Base-by-base conservation (phyloP, 2,329 filamentous ascomycete species). In the Fusarium sp. region DNA sequence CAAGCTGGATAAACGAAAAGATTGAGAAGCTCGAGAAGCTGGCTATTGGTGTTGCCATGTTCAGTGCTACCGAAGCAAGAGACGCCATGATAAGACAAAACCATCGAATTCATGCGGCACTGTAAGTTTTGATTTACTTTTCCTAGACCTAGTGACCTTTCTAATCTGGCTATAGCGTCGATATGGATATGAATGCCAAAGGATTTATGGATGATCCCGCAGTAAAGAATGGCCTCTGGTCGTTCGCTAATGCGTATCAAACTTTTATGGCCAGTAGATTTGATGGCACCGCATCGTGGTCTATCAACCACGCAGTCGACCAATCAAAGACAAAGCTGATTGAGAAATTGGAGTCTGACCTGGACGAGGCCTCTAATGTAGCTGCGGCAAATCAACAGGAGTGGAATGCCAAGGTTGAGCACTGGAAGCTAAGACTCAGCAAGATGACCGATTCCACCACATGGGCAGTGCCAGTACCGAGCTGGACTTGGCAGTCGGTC, bases 221-320 rank as follows among this genome's bases (percentile, higher is more conserved):
- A 0, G 62, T 62, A 0, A 37, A 45, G 23, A 65, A 54, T 2
- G 10, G 10, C 4, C 6, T 55, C 1, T 66, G 65, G 65, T 67
- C 65, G 4, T 67, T 67, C 4, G 65, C 65, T 3, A 50, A 45
- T 4, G 14, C 14, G 17, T 67, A 62, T 40, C 40, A 53, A 19
- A 22, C 13, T 2, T 66, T 49, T 20, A 64, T 64, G 46, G 2
- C 19, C 3, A 14, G 15, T 13, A n/a, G 63, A 3, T 64, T 66
- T n/a, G 14, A 33, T 3, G 62, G 62, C 8, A 9, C 27, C 4
- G 15, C 37, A 6, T 0, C 41, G 4, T 32, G 45, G 23, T 66
- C 63, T 7, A 66, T 66, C 47, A 66, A 66, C 32, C 1, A 13
- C 2, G 57, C 2, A 7, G 52, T 60, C 2, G 20, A 3, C 6